Conservation (phyloP, 352 stramenopile genomes). For the Globisporangium megalacanthum region DNA sequence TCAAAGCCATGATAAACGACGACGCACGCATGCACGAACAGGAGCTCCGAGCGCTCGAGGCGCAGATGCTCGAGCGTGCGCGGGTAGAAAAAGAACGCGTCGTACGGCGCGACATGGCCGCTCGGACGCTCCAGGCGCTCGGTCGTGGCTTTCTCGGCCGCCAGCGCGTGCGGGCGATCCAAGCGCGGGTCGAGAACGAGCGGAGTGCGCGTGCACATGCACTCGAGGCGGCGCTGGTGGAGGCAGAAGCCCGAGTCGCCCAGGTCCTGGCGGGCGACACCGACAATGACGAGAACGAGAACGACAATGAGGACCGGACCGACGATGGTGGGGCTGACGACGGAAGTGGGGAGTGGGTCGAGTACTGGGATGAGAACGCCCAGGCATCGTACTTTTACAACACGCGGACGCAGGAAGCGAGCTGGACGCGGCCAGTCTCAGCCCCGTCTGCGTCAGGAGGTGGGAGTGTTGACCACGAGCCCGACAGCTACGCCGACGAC, state of each 20-base stretch:
- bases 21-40: slow-evolving; percentile 56
- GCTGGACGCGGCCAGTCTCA: slow-evolving; percentile 65
- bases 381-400: slow-evolving; percentile 90
- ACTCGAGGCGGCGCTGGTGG: slow-evolving; percentile 53
- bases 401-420: slow-evolving; percentile 81
- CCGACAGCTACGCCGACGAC: slow-evolving; percentile 25
- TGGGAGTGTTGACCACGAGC: slow-evolving; percentile 37
- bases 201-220: slow-evolving; percentile 47
- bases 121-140: slow-evolving; percentile 50
- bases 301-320: background rate
- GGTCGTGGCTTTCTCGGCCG: slow-evolving; percentile 56
- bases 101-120: slow-evolving; percentile 36
- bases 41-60: slow-evolving; percentile 64
- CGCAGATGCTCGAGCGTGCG: slow-evolving; percentile 72
- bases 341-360: slow-evolving; percentile 78
- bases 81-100: slow-evolving; percentile 59
- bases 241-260: slow-evolving; percentile 48
- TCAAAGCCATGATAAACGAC: slow-evolving; percentile 71
- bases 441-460: slow-evolving; percentile 27
- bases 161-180: slow-evolving; percentile 41
- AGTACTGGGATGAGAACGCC: slow-evolving; percentile 89
- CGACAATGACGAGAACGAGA: background rate
- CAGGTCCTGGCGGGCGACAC: slow-evolving; percentile 23
- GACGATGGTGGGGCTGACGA: slow-evolving; percentile 5
- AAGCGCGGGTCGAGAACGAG: slow-evolving; percentile 61